These are phyloP conservation scores for Boletus patriciae DNA, from an alignment of 768 basidiomycete genomes.

Conservation along the genomic window DNA sequence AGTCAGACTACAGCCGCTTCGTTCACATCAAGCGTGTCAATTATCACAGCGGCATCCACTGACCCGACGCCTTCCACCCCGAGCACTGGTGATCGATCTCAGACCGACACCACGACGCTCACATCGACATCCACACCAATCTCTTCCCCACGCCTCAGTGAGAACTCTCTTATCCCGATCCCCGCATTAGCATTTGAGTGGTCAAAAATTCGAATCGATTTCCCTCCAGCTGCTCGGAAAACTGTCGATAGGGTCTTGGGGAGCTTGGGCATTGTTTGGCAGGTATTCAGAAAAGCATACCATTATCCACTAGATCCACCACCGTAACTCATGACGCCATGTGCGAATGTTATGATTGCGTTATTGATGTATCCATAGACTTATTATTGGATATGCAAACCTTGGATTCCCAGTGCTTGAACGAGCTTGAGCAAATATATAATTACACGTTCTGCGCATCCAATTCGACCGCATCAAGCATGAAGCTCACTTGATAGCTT, in stretches of 20 bases:
- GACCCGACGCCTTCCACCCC: conserved; percentile 2
- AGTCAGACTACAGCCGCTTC: conserved; percentile 3
- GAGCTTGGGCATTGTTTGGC: conserved; percentile 31
- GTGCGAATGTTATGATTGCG: conserved; percentile 8
- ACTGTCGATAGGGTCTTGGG: conserved; percentile 28
- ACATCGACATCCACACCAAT: conserved; percentile 16
- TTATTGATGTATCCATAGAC: conserved; percentile 16
- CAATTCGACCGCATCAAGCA: too few species aligned
- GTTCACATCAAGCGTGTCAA: conserved; percentile 8
- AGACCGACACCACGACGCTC: conserved; percentile 10
- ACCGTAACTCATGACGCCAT: conserved; percentile 7
- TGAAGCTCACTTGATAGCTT: too few species aligned
- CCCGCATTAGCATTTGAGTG: conserved; percentile 29
- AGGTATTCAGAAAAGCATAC: conserved; percentile 32
- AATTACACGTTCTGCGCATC: too few species aligned
- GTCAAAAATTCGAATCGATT: conserved; percentile 25
- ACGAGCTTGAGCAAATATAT: too few species aligned
- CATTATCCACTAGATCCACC: conserved; percentile 38
- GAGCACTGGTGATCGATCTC: conserved; percentile 10
- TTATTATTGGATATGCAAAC: background rate
- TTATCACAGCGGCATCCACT: conserved; percentile 7
- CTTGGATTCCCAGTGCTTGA: background rate
- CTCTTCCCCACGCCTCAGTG: conserved; percentile 8
- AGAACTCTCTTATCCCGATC: conserved; percentile 22
- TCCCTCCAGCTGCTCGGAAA: conserved; percentile 25